Percentiles rank a stretch among this genome's conserved stretches.
Conservation (phyloP, 345 rosid genomes). For the Cochlearia excelsa region DNA sequence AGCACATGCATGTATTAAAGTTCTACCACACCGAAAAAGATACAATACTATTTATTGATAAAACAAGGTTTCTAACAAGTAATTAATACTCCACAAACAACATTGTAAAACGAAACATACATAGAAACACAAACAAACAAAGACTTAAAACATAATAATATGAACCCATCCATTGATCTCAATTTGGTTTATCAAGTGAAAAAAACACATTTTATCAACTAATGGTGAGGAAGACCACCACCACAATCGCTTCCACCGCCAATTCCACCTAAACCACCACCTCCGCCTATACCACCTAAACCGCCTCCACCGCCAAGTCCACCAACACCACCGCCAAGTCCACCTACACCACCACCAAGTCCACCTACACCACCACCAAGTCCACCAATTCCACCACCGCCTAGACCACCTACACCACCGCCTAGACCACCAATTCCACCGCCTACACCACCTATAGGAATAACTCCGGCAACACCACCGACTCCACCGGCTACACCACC, state of each 20-base stretch:
- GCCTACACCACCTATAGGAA: constrained; percentile 28
- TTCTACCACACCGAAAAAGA: not conserved
- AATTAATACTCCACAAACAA: constrained; percentile 21
- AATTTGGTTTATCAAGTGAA: not conserved
- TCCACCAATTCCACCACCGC: constrained; percentile 11
- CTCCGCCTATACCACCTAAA: constrained; percentile 33
- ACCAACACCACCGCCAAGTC: constrained; percentile 34
- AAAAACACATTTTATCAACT: not conserved
- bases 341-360: constrained; percentile 34
- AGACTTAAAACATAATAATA: not conserved
- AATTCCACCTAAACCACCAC: constrained; percentile 36
- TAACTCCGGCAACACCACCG: constrained; percentile 7
- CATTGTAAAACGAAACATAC: not conserved
- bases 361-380: constrained; percentile 25
- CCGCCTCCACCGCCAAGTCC: constrained; percentile 35
- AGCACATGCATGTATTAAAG: constrained; percentile 13
- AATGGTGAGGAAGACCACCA: constrained; percentile 33
- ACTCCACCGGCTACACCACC: constrained; percentile 29
- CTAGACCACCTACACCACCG: constrained; percentile 32
- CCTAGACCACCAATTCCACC: constrained; percentile 38
- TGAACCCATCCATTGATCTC: constrained; percentile 8
- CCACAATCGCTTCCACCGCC: constrained; percentile 27
- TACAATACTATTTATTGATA: constrained; percentile 18
- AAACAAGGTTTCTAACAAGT: constrained; percentile 24
- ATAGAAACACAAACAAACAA: constrained; percentile 16